Evolutionary conservation across 768 basidiomycete genomes (phyloP).

Genomic region (Boletus reticulatus): DNA sequence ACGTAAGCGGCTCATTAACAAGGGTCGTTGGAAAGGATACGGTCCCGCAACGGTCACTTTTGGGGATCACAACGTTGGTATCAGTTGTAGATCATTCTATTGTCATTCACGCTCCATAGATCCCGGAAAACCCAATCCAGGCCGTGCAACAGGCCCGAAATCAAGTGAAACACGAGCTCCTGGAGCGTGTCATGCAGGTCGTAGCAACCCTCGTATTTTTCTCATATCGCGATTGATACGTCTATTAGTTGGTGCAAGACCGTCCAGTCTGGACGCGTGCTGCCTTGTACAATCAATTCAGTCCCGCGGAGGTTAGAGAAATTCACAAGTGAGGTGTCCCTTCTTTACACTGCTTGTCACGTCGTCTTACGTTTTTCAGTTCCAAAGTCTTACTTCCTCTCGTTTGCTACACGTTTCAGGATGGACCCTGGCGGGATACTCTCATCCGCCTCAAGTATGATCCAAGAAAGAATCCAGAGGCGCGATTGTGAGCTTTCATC

Average conservation of each 20-base stretch:
- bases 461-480: conserved; percentile 69
- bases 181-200: conserved; percentile 56
- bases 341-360: neutral
- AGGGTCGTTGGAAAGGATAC: conserved; percentile 82
- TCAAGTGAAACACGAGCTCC: conserved; percentile 52
- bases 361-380: conserved; percentile 38
- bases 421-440: conserved; percentile 93
- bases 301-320: conserved; percentile 61
- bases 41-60: conserved; percentile 73
- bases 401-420: conserved; percentile 85
- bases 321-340: conserved; percentile 63
- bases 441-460: conserved; percentile 87
- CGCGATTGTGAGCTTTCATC: conserved; percentile 64
- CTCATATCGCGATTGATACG: conserved; percentile 7
- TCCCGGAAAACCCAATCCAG: conserved; percentile 64
- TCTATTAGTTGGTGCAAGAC: conserved; percentile 59
- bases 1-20: conserved; percentile 79
- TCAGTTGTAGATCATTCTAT: neutral
- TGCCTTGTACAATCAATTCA: conserved; percentile 81
- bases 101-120: conserved; percentile 33
- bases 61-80: conserved; percentile 46
- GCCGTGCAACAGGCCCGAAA: conserved; percentile 59
- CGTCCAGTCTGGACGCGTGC: conserved; percentile 90
- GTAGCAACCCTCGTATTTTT: neutral
- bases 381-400: conserved; percentile 80